These are phyloP conservation scores for Camellia japonica DNA, from an alignment of 148 eudicot genomes.

Conservation along the genomic window DNA sequence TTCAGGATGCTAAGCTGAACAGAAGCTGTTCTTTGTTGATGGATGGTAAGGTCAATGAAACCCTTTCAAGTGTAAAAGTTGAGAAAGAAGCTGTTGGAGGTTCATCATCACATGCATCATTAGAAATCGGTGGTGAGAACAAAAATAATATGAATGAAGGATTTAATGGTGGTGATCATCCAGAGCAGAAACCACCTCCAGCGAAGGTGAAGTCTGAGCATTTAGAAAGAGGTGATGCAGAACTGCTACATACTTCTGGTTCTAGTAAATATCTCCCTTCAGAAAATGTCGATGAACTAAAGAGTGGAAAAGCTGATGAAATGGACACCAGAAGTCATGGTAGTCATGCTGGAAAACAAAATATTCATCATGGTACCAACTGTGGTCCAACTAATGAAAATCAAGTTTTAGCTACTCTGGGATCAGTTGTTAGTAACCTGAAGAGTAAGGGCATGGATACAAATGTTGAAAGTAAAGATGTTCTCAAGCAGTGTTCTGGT, in stretches of 20 bases:
- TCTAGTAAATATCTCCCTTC: conserved; percentile 14
- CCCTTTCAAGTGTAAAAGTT: conserved; percentile 17
- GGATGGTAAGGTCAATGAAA: conserved; percentile 26
- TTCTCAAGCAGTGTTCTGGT: background rate
- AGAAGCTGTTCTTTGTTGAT: conserved; percentile 8
- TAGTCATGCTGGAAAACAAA: conserved; percentile 13
- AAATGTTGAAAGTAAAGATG: conserved; percentile 26
- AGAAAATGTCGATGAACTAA: conserved; percentile 19
- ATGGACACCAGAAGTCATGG: conserved; percentile 19
- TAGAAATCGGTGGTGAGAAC: conserved; percentile 16
- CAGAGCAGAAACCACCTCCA: conserved; percentile 24
- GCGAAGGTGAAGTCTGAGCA: conserved; percentile 21
- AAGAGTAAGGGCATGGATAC: conserved; percentile 23
- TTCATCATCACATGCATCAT: conserved; percentile 16
- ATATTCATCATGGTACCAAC: conserved; percentile 16
- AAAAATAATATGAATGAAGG: conserved; percentile 12
- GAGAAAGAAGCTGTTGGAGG: conserved; percentile 22
- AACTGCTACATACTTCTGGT: conserved; percentile 20
- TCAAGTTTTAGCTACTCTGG: conserved; percentile 18
- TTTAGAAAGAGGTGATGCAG: conserved; percentile 15
- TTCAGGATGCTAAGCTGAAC: conserved; percentile 22
- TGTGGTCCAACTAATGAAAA: conserved; percentile 12
- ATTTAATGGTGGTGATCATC: conserved; percentile 1
- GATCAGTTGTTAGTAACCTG: conserved; percentile 15
- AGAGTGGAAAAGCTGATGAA: conserved; percentile 18